These are phyloP conservation scores for Eugenia klotzschiana DNA, from an alignment of 441 rosid species.

Conservation along the genomic window DNA sequence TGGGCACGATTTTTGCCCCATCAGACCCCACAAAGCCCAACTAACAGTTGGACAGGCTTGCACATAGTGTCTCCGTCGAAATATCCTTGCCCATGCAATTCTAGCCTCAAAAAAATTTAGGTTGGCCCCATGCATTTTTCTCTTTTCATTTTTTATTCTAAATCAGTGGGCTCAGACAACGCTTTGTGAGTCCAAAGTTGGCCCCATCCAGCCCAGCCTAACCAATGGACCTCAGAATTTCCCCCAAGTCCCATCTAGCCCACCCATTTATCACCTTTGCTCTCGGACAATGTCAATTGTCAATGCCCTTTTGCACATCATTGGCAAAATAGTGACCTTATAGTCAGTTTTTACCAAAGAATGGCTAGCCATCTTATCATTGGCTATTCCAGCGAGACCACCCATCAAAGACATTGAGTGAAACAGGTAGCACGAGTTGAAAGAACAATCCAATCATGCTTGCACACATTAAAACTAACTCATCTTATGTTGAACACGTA, in stretches of 20 bases:
- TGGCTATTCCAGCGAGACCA: not conserved
- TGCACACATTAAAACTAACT: not conserved
- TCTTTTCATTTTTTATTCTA: not conserved
- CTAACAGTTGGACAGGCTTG: not conserved
- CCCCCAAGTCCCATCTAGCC: not conserved
- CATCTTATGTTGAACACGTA: not conserved
- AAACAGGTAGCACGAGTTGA: not conserved
- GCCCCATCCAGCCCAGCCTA: not conserved
- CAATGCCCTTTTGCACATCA: not conserved
- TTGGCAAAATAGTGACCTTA: not conserved
- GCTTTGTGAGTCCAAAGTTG: not conserved
- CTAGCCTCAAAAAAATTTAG: not conserved
- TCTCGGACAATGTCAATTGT: not conserved
- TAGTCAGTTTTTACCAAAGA: not conserved
- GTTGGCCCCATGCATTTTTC: not conserved
- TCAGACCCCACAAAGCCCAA: not conserved
- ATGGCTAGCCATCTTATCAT: not conserved
- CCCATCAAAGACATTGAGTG: not conserved
- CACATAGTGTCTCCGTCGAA: not conserved
- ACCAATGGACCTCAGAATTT: not conserved
- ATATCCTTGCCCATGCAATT: not conserved
- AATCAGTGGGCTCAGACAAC: not conserved
- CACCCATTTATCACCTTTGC: not conserved
- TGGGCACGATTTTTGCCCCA: not conserved
- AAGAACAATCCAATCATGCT: not conserved